Base-by-base conservation (phyloP, 257 asterid species). In the Sherardia arvensis region DNA sequence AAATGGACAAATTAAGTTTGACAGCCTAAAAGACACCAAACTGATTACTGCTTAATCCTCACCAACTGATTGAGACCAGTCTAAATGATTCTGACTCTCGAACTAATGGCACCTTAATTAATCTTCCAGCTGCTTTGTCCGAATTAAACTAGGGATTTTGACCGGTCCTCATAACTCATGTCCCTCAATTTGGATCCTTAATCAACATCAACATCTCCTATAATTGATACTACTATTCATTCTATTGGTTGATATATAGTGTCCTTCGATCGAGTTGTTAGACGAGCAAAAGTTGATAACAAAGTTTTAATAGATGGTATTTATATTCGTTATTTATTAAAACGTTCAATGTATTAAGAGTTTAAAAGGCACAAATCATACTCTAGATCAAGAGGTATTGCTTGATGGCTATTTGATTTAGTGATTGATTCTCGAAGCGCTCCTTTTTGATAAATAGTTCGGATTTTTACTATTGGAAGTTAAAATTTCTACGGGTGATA, bases 21-120 rank as follows among this genome's bases (percentile, higher is more conserved):
- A 38, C 47, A 38, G 47, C 47, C 47, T 38, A 38, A 38, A 38
- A 38, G 47, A 38, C 47, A 12, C 4, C 48, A 40, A 40, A 40
- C 48, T 40, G 14, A 40, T 40, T 40, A 4, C 51, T 43, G 51
- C 17, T 43, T 43, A 43, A 43, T 43, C 49, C 20, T 32, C 63
- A 59, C 26, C 47, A 59, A 59, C 63, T 5, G 21, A 59, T 1
- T 15, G 21, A 29, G 43, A 58, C 21, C 18, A 43, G 21, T 5
- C 43, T 12, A 29, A 54, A 62, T 62, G 59, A 62, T 62, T 53
- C 43, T 9, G 18, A 6, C 62, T 29, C 62, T 58, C 43, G 18
- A 58, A 58, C 25, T 28, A 58, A 28, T 28, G 62, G 43, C 62
- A 57, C 8, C 23, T 12, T 28, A 27, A 15, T 57, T 57, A 21